phyloP scores from a whole-genome alignment of 2,329 filamentous ascomycete species.

The Zymoseptoria pseudotritici region DNA sequence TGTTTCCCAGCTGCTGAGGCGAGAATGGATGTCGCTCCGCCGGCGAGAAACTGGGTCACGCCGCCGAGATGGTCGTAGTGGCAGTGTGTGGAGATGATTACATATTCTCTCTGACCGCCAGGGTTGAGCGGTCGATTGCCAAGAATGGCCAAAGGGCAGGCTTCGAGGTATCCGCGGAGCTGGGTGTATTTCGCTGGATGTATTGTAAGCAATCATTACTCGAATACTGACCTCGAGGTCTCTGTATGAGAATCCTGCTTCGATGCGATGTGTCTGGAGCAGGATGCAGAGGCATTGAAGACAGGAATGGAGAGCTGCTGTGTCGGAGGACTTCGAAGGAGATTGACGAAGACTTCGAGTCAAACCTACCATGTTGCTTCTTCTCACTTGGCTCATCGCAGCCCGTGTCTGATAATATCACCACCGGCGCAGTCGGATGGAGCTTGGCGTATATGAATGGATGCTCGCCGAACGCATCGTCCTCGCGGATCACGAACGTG shows the following conservation, averaged over 20 bases:
- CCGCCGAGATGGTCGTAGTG: constrained; percentile 39
- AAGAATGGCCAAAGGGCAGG: constrained; percentile 32
- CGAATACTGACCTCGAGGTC: neutral
- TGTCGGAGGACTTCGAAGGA: neutral
- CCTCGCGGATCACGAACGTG: constrained; percentile 40
- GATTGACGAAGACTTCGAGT: neutral
- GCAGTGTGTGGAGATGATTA: constrained; percentile 41
- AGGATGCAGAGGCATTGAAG: neutral
- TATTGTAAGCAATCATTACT: neutral
- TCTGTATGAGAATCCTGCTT: neutral
- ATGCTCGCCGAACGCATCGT: constrained; percentile 37
- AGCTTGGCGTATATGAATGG: constrained; percentile 44
- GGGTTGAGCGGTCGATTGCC: constrained; percentile 33
- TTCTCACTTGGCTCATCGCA: constrained; percentile 33
- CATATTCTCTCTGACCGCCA: constrained; percentile 26
- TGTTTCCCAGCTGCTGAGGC: constrained; percentile 31
- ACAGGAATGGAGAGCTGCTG: neutral
- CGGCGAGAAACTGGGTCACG: constrained; percentile 30
- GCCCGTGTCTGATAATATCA: constrained; percentile 42
- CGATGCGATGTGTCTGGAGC: neutral
- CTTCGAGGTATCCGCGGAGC: constrained; percentile 38
- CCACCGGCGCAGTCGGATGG: constrained; percentile 24
- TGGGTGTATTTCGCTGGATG: constrained; percentile 20
- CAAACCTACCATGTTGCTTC: constrained; percentile 16
- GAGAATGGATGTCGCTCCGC: constrained; percentile 24